Evolutionary conservation across 805 yeast species (phyloP), one percentile per base, ranked within the genome.

Genomic region (Kodamaea kaohsiungensis): DNA sequence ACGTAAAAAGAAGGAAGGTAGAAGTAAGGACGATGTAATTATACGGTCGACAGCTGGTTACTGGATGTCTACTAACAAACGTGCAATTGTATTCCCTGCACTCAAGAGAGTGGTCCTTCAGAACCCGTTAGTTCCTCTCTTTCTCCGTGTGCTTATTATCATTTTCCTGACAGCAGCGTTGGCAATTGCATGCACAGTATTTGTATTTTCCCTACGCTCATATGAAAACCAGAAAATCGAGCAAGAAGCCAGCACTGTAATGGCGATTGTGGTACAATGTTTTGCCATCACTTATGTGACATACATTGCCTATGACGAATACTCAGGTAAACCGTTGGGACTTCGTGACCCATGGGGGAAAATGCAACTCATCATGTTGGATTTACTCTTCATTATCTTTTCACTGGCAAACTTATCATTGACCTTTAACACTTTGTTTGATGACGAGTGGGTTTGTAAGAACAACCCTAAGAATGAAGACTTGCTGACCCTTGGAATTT

Each of bases 241-340:
- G 7, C 96, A 89, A 65, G 91, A 89, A 64, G 88, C 99, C 15
- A 87, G 96, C 61, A 89, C 98, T 0, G 85, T 92, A 46, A 91
- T 95, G 96, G 95, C 98, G 2, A 81, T 95, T 1, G 85, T 85
- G 51, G 96, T 93, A 3, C 93, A 91, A 64, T 75, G 90, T 27
- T 76, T 85, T 57, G 96, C 97, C 2, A 71, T 90, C 22, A 80
- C 84, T 0, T 95, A 95, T 66, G 79, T 91, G 53, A 71, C 86
- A 2, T 91, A 89, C 69, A 89, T 93, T 67, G 85, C 96, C 1
- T 85, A 84, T 63, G 98, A 95, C 69, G 99, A 95, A 69, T 93
- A 90, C 69, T 81, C 86, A 19, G 96, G 97, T 12, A 88, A 90
- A 65, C 99, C 98, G 0, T 69, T 95, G 48, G 99, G 99, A 0